phyloP scores from a whole-genome alignment of 2,329 filamentous ascomycete species.

The Tolypocladium guangdongense region DNA sequence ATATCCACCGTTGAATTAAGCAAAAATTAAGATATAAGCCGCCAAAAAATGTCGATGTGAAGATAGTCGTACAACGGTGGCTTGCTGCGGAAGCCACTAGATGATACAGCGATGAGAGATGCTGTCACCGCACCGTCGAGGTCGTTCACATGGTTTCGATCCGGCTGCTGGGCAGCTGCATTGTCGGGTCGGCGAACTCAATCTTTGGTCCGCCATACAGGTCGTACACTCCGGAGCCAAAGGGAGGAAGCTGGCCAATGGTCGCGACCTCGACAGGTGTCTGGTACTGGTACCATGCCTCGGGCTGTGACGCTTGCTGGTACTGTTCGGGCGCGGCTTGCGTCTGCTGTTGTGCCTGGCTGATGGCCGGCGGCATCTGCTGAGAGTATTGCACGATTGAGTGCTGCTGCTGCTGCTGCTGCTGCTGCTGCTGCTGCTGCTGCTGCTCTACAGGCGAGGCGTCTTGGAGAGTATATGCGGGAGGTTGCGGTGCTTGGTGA shows the following conservation, averaged over 20 bases:
- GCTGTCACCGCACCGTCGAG: neutral
- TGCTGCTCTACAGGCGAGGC: conserved; percentile 36
- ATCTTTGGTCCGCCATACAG: conserved; percentile 41
- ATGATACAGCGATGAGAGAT: neutral
- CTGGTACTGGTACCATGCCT: conserved; percentile 49
- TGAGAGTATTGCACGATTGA: conserved; percentile 33
- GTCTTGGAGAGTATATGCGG: conserved; percentile 36
- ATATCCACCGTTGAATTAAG: conserved; percentile 13
- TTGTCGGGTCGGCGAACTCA: conserved; percentile 45
- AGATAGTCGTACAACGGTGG: neutral
- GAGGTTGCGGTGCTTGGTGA: conserved; percentile 36
- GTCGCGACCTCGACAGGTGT: conserved; percentile 45
- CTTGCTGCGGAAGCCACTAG: neutral
- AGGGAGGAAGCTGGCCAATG: conserved; percentile 40
- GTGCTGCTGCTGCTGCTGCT: conserved; percentile 29
- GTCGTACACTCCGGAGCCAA: conserved; percentile 38
- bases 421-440: conserved; percentile 31
- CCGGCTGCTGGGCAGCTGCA: conserved; percentile 49
- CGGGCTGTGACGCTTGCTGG: conserved; percentile 27
- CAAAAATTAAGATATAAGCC: neutral
- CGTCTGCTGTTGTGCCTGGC: conserved; percentile 19
- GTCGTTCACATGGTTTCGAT: conserved; percentile 41
- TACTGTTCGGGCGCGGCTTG: conserved; percentile 20
- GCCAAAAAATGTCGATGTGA: neutral
- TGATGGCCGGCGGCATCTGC: conserved; percentile 27